Conservation (phyloP, 305 asterid species). For the Rubia peregrina region DNA sequence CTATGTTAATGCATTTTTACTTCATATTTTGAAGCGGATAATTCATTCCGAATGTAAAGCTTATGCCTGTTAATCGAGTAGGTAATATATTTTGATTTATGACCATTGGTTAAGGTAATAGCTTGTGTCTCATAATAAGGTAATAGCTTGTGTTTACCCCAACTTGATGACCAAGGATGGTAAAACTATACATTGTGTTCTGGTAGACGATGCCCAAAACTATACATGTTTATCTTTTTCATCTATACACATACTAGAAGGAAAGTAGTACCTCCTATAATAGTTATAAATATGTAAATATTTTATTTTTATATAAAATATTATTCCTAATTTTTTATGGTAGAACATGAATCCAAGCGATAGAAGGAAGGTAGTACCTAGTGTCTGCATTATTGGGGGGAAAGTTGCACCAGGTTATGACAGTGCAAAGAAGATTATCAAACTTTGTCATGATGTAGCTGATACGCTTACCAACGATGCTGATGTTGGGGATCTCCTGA, state of each 20-base stretch:
- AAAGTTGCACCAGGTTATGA: slow-evolving; percentile 46
- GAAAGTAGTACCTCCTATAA: neutral
- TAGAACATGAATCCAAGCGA: slow-evolving; percentile 33
- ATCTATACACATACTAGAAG: neutral
- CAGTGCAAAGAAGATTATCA: slow-evolving; percentile 37
- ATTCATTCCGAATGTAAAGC: too few species aligned
- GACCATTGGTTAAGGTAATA: neutral
- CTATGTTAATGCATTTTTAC: neutral
- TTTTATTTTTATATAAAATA: neutral
- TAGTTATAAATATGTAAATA: neutral
- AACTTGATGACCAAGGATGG: neutral
- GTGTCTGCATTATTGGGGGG: slow-evolving; percentile 39
- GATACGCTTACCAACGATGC: slow-evolving; percentile 32
- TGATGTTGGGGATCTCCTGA: slow-evolving; percentile 33
- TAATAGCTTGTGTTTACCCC: neutral
- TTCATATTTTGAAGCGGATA: neutral
- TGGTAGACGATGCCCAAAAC: neutral
- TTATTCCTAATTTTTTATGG: neutral
- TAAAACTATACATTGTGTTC: neutral
- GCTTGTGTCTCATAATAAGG: neutral
- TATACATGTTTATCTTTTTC: neutral
- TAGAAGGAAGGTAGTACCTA: slow-evolving; percentile 36
- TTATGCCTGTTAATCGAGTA: too few species aligned
- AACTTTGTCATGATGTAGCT: slow-evolving; percentile 40
- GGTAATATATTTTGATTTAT: neutral